phyloP scores from a whole-genome alignment of 2,329 filamentous ascomycete genomes.

The Aureobasidium lini region DNA sequence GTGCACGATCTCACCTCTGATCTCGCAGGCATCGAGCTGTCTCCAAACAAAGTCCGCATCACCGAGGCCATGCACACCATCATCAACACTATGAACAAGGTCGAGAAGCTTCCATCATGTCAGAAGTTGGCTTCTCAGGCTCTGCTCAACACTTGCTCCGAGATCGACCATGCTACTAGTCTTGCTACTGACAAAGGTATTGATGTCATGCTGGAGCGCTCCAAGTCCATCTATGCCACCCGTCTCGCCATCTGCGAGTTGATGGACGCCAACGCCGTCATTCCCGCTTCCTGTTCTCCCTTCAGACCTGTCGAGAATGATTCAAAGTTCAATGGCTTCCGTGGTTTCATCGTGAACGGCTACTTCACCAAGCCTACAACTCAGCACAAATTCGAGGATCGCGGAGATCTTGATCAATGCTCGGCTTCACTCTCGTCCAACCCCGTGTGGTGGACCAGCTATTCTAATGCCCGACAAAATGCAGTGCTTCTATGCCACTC shows the following conservation, averaged over 20 bases:
- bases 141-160: constrained; percentile 48
- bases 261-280: constrained; percentile 38
- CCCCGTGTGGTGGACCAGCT: constrained; percentile 57
- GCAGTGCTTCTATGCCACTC: constrained; percentile 57
- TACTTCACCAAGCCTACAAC: constrained; percentile 14
- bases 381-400: constrained; percentile 19
- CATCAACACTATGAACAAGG: constrained; percentile 35
- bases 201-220: constrained; percentile 33
- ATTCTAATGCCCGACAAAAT: constrained; percentile 55
- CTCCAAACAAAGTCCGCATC: constrained; percentile 13
- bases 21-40: neutral
- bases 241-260: constrained; percentile 59
- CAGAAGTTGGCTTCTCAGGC: constrained; percentile 44
- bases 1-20: neutral
- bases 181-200: constrained; percentile 22
- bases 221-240: constrained; percentile 53
- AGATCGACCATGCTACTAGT: constrained; percentile 33
- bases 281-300: constrained; percentile 45
- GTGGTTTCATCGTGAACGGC: constrained; percentile 19
- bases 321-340: constrained; percentile 23
- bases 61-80: constrained; percentile 22
- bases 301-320: constrained; percentile 37
- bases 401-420: constrained; percentile 42
- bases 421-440: constrained; percentile 46
- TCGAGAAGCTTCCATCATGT: constrained; percentile 44